These are phyloP conservation scores for Nasturtium officinale DNA, from an alignment of 345 rosid species.

Conservation along the genomic window DNA sequence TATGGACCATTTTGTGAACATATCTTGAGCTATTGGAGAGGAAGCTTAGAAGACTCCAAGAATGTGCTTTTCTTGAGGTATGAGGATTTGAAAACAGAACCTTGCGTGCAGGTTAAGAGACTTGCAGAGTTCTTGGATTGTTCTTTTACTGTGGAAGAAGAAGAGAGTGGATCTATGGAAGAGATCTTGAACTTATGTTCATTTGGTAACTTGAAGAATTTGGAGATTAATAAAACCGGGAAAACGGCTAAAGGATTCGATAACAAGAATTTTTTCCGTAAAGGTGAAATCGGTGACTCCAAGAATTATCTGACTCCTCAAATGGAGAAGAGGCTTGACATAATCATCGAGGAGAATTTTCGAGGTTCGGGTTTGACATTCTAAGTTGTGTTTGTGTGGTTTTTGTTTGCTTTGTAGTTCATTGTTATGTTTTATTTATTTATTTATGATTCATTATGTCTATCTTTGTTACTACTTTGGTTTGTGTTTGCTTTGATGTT, in stretches of 20 bases:
- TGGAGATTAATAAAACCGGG: conserved; percentile 31
- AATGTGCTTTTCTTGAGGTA: conserved; percentile 38
- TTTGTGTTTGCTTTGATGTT: no score
- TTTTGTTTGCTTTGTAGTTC: no score
- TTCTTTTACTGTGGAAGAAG: conserved; percentile 28
- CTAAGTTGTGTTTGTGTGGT: no score
- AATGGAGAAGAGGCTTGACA: no score
- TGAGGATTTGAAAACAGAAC: conserved; percentile 36
- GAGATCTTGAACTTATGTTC: conserved; percentile 25
- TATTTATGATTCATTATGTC: no score
- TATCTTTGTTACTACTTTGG: no score
- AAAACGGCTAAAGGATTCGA: neutral
- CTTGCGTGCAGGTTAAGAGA: conserved; percentile 16
- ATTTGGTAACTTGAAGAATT: neutral
- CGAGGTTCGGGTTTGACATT: no score
- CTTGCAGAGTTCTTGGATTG: conserved; percentile 44
- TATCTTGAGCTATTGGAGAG: conserved; percentile 27
- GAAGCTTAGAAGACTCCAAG: conserved; percentile 27
- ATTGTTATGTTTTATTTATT: no score
- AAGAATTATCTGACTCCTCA: no score
- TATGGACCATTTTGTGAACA: conserved; percentile 43
- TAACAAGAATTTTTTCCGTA: conserved; percentile 25
- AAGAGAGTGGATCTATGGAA: conserved; percentile 9
- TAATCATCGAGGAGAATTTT: no score
- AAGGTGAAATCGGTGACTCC: conserved; percentile 29